A percentile compares a stretch with the other conserved stretches of the same genome.
Evolutionary conservation across 768 basidiomycete species (phyloP).

Genomic region (Dacryopinax primogenitus): DNA sequence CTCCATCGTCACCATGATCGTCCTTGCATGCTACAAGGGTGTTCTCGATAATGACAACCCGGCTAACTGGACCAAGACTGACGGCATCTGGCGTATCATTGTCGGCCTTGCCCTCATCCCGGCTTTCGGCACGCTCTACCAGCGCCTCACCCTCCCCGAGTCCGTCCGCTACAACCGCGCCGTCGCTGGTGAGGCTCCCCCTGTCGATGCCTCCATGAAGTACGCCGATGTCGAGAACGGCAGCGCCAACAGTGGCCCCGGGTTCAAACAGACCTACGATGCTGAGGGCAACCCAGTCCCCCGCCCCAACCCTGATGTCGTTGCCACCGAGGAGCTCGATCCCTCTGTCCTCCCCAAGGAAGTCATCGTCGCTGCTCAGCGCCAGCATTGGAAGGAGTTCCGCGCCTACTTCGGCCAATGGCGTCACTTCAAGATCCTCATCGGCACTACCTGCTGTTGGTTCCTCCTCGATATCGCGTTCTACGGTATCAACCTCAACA

Average conservation of each 20-base stretch:
- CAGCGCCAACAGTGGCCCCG: neutral
- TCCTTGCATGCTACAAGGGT: conserved; percentile 48
- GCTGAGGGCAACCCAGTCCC: neutral
- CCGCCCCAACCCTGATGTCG: neutral
- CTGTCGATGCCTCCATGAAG: conserved; percentile 16
- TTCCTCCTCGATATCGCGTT: conserved; percentile 64
- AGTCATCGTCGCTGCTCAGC: neutral
- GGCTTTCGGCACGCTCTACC: conserved; percentile 60
- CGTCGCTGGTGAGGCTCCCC: conserved; percentile 27
- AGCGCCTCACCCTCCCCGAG: conserved; percentile 60
- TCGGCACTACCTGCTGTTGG: conserved; percentile 60
- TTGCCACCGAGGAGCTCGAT: neutral
- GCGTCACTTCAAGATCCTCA: conserved; percentile 51
- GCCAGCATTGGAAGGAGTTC: conserved; percentile 36
- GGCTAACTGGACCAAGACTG: conserved; percentile 42
- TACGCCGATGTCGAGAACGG: neutral
- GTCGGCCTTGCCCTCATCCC: conserved; percentile 64
- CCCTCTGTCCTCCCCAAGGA: neutral
- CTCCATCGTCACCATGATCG: conserved; percentile 47
- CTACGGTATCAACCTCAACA: conserved; percentile 44
- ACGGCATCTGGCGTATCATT: conserved; percentile 65
- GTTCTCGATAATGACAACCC: conserved; percentile 48
- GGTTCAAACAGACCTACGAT: conserved; percentile 3
- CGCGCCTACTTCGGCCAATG: conserved; percentile 56
- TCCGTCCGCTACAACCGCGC: conserved; percentile 27